Percentiles rank a stretch among this genome's conserved stretches.
Evolutionary conservation across 2,329 filamentous ascomycete genomes (phyloP).

Genomic region (Cercospora sp.): DNA sequence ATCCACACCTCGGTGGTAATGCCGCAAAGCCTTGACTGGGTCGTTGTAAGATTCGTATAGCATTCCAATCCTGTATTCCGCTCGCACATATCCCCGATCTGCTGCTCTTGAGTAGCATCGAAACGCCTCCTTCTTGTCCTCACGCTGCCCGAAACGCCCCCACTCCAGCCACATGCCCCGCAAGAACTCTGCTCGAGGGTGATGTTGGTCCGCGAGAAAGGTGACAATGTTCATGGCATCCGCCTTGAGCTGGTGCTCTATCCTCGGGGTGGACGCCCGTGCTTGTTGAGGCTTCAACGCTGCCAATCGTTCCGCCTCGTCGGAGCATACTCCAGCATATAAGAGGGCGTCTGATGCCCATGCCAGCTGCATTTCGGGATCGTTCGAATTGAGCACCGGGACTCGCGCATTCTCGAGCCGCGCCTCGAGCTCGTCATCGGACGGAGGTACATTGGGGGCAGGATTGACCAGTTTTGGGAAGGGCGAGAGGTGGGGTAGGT

Average conservation of each 20-base stretch:
- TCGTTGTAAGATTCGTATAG: slow-evolving; percentile 95
- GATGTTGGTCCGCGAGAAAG: slow-evolving; percentile 86
- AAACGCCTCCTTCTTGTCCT: slow-evolving; percentile 95
- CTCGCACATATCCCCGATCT: slow-evolving; percentile 79
- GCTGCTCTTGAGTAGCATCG: slow-evolving; percentile 81
- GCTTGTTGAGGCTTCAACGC: slow-evolving; percentile 42
- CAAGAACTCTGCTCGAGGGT: slow-evolving; percentile 93
- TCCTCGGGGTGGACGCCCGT: slow-evolving; percentile 75
- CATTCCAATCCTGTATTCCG: slow-evolving; percentile 98
- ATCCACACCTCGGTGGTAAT: slow-evolving; percentile 81
- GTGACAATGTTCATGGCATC: slow-evolving; percentile 91
- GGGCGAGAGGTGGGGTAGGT: slow-evolving; percentile 79
- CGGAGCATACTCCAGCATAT: slow-evolving; percentile 81
- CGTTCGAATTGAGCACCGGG: slow-evolving; percentile 85
- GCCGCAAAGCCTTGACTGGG: slow-evolving; percentile 81
- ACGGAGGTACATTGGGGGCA: slow-evolving; percentile 85
- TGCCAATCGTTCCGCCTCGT: slow-evolving; percentile 70
- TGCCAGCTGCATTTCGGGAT: slow-evolving; percentile 92
- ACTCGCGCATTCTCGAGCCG: slow-evolving; percentile 81
- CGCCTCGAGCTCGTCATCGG: slow-evolving; percentile 90
- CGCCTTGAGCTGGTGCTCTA: slow-evolving; percentile 82
- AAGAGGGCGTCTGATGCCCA: slow-evolving; percentile 93
- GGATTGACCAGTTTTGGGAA: slow-evolving; percentile 80
- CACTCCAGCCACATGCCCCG: slow-evolving; percentile 97
- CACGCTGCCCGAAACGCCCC: slow-evolving; percentile 85